Evolutionary conservation across 225 moss, liverwort and hornwort species (phyloP), one percentile per base, ranked within the genome.

Genomic region (Climacium dendroides): DNA sequence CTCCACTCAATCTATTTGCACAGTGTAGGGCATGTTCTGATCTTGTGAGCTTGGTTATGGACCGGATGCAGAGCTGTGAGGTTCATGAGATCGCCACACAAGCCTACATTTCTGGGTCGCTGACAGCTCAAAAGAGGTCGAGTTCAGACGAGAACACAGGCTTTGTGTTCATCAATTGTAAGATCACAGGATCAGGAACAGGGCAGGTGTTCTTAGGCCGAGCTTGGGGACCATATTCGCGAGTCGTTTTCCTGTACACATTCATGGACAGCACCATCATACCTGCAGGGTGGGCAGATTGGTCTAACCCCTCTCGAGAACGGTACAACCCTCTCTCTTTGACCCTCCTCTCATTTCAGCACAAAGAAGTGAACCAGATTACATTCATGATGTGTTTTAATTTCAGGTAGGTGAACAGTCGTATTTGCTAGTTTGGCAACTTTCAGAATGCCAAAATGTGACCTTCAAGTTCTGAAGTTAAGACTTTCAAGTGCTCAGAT

Each of bases 131-230:
- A 30, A 87, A 87, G 80, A 70, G 87, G 39, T 80, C 87, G n/a
- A 87, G 87, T 17, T 72, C 80, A 11, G 61, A 87, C 52, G 87
- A 87, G 80, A 87, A 87, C 52, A 87, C 87, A 10, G 87, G 87
- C 61, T 87, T 87, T 32, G 87, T 87, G 30, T 87, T 87, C 80
- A 87, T 87, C 80, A 41, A 87, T 72, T 87, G 87, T 41, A 71
- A 80, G 71, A 13, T 87, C 80, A 87, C 80, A 4, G 87, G 87
- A 48, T 50, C 87, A 72, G 87, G 87, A 61, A 60, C 80, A 24
- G 87, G 87, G 52, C 87, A 87, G 39, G 87, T 87, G 80, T 61
- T 87, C 52, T 80, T 87, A 50, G 87, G 87, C 24, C 87, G 87
- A 39, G 61, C 87, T 29, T 87, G 87, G 87, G 87, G 87, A 39